A percentile compares a stretch with the other conserved stretches of the same genome.
Conservation (phyloP, 257 asterid species). For the Jacaranda copaia region DNA sequence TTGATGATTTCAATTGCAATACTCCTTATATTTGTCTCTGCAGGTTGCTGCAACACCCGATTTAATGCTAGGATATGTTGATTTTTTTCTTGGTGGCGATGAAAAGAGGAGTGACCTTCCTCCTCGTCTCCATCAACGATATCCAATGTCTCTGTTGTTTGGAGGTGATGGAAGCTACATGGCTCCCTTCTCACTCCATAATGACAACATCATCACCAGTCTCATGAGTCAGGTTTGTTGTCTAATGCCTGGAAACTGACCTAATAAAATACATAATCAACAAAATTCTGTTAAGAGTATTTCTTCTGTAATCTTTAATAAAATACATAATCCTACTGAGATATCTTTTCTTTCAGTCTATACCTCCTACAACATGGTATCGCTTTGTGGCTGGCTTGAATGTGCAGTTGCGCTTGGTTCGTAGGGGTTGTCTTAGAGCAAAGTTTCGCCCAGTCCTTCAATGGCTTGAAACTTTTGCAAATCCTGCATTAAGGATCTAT, state of each 20-base stretch:
- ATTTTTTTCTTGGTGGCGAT: constrained; percentile 98
- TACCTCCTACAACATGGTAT: constrained; percentile 94
- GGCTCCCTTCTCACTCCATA: constrained; percentile 92
- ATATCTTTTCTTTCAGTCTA: constrained; percentile 59
- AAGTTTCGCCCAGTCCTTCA: constrained; percentile 74
- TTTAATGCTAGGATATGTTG: constrained; percentile 90
- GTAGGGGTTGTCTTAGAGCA: constrained; percentile 78
- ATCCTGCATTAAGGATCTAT: constrained; percentile 76
- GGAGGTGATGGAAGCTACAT: constrained; percentile 98
- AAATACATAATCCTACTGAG: constrained; percentile 15
- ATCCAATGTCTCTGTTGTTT: constrained; percentile 84
- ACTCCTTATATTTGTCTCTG: constrained; percentile 36
- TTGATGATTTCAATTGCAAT: constrained; percentile 1
- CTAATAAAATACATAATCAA: no score
- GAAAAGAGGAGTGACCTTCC: constrained; percentile 94
- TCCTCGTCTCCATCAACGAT: constrained; percentile 78
- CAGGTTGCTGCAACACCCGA: constrained; percentile 99
- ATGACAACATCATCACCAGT: constrained; percentile 86
- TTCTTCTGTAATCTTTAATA: neutral
- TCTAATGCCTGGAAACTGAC: no score
- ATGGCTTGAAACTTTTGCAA: constrained; percentile 87
- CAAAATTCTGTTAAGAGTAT: no score
- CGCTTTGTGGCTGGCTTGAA: constrained; percentile 98
- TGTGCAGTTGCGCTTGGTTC: constrained; percentile 89
- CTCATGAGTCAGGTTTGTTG: constrained; percentile 94